phyloP scores from a whole-genome alignment of 192 early-diverging fungal genomes.

The Podila epigama region DNA sequence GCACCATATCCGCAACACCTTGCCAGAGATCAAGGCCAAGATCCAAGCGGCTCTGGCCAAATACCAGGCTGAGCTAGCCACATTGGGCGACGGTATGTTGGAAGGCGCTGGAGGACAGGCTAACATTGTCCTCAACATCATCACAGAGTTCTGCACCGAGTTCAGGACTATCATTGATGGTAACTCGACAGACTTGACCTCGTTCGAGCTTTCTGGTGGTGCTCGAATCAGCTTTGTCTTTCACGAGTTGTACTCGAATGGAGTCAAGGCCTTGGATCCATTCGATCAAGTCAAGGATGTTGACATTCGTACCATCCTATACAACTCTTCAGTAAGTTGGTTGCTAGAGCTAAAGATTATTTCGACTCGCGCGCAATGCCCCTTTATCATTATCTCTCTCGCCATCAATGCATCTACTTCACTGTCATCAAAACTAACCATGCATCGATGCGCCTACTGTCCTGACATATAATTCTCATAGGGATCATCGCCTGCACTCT shows the following conservation, averaged over 20 bases:
- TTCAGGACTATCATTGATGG: constrained; percentile 97
- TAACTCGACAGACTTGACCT: constrained; percentile 93
- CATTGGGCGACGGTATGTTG: constrained; percentile 90
- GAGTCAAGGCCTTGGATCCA: constrained; percentile 94
- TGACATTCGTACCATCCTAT: constrained; percentile 98
- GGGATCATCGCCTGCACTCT: constrained; percentile 97
- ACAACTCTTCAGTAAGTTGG: constrained; percentile 87
- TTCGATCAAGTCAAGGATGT: constrained; percentile 99
- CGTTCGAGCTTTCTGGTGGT: constrained; percentile 95
- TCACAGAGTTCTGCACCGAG: constrained; percentile 98
- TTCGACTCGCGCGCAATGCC: neutral
- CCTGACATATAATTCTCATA: constrained; percentile 9
- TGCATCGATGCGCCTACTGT: neutral
- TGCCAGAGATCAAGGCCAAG: constrained; percentile 99
- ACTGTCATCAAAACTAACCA: no score
- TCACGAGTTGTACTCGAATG: constrained; percentile 94
- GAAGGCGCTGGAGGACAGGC: constrained; percentile 81
- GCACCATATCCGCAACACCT: constrained; percentile 98
- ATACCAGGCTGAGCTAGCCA: constrained; percentile 85
- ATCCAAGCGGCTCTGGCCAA: constrained; percentile 86
- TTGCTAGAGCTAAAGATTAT: neutral
- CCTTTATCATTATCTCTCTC: neutral
- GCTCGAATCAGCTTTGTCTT: constrained; percentile 99
- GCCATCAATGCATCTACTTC: neutral
- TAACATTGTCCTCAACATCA: constrained; percentile 94